Conservation (phyloP, 2,329 filamentous ascomycete species). For the Microdochium nivale region DNA sequence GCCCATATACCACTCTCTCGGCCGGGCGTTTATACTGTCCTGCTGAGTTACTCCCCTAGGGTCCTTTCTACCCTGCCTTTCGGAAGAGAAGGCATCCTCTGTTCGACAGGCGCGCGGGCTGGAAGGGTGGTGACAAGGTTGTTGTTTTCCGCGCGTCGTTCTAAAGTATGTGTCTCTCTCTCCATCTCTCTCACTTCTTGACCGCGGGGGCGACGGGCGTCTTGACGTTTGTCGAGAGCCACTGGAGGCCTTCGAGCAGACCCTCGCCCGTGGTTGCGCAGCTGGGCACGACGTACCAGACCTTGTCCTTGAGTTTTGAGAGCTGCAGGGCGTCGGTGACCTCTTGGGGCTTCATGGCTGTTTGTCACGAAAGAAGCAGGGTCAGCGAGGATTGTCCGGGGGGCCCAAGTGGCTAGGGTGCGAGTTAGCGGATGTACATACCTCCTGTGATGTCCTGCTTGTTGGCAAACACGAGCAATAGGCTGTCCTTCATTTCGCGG, state of each 20-base stretch:
- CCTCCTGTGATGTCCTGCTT: constrained; percentile 91
- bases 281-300: constrained; percentile 79
- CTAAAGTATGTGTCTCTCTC: no score
- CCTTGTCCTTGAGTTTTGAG: constrained; percentile 69
- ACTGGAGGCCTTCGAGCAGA: constrained; percentile 71
- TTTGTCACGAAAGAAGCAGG: background rate
- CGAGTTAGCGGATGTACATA: constrained; percentile 26
- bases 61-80: no score
- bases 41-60: no score
- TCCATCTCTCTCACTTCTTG: constrained; percentile 22
- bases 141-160: no score
- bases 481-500: constrained; percentile 91
- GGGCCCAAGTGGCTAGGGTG: no score
- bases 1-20: no score
- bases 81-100: no score
- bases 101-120: no score
- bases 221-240: constrained; percentile 82
- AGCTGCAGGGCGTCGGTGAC: constrained; percentile 72
- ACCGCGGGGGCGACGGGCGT: constrained; percentile 44
- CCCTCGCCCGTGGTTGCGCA: constrained; percentile 77
- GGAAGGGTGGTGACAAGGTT: no score
- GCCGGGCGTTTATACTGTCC: no score
- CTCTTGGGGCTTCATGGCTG: constrained; percentile 68
- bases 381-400: no score
- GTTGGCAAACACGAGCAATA: constrained; percentile 94